Conservation (phyloP, 257 asterid species). For the Cinchona pubescens region DNA sequence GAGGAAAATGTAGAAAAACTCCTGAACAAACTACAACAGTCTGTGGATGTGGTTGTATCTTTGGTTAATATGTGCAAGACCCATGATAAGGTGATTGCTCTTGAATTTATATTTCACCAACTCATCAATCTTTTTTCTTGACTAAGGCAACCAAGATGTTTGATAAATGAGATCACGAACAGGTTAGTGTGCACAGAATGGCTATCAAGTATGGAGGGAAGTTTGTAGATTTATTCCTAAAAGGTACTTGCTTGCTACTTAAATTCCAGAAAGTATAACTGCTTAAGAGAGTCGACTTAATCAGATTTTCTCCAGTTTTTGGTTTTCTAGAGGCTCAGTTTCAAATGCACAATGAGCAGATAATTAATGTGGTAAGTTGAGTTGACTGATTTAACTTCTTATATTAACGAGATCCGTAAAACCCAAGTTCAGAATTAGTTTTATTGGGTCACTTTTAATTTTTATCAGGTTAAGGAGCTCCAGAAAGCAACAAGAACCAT, state of each 20-base stretch:
- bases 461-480: constrained; percentile 69
- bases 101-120: constrained; percentile 12
- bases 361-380: constrained; percentile 64
- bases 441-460: constrained; percentile 16
- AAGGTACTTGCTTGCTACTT: constrained; percentile 40
- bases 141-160: constrained; percentile 13
- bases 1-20: constrained; percentile 45
- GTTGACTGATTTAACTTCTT: constrained; percentile 12
- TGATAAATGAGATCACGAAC: constrained; percentile 23
- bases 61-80: constrained; percentile 66
- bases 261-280: not conserved
- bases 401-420: not conserved
- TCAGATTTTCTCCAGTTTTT: constrained; percentile 51
- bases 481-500: constrained; percentile 86
- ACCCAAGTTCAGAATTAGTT: constrained; percentile 7
- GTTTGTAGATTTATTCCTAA: constrained; percentile 76
- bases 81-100: constrained; percentile 51
- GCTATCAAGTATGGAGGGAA: constrained; percentile 88
- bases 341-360: constrained; percentile 57
- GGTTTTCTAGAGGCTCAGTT: constrained; percentile 65
- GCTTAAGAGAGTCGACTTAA: constrained; percentile 15
- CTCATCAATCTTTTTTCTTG: constrained; percentile 7
- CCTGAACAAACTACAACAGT: constrained; percentile 59
- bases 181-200: constrained; percentile 75
- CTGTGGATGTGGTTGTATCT: constrained; percentile 65